Base-by-base conservation (phyloP, 352 stramenopile species). In the Pythium angustatum region DNA sequence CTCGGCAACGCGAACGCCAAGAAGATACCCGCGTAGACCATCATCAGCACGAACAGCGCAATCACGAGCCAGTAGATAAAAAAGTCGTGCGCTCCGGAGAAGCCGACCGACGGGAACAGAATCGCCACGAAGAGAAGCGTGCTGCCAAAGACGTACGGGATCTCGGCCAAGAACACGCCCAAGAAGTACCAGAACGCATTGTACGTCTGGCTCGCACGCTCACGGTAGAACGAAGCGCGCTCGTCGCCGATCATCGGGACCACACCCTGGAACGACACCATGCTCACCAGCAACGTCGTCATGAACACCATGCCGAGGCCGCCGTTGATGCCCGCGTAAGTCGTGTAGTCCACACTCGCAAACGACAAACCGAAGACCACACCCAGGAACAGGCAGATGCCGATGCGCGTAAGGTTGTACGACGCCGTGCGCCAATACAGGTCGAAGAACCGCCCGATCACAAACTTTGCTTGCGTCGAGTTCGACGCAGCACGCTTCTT, bases 131-230 rank as follows among this genome's bases (percentile, higher is more conserved):
- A 80, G 15, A 80, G 6, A 22, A 78, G 48, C 44, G 60, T 74
- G 49, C 49, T 57, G 31, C 31, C 49, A 15, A 57, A 59, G 7
- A 74, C 60, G 67, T 78, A 78, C 41, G 73, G 73, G 33, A 80
- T 66, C 75, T 97, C 91, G 17, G 76, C 70, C 24, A 97, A 34
- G 22, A 73, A 85, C 55, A 79, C 43, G 33, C 50, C 82, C 10
- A 97, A 63, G 26, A 84, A 85, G 62, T 98, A 94, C 66, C 89
- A 87, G 2, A 83, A 61, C 28, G 86, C 70, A 47, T 88, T 80
- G 65, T 98, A 98, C 62, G 96, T 98, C 66, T 93, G 68, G 19
- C 90, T 82, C 17, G 87, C 82, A 27, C 95, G 90, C 68, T 98
- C 93, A 8, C 93, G 78, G 78, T 98, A 98, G 69, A 96, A 98